Base-by-base conservation (phyloP, 768 basidiomycete genomes). In the Naematelia aurantialba region DNA sequence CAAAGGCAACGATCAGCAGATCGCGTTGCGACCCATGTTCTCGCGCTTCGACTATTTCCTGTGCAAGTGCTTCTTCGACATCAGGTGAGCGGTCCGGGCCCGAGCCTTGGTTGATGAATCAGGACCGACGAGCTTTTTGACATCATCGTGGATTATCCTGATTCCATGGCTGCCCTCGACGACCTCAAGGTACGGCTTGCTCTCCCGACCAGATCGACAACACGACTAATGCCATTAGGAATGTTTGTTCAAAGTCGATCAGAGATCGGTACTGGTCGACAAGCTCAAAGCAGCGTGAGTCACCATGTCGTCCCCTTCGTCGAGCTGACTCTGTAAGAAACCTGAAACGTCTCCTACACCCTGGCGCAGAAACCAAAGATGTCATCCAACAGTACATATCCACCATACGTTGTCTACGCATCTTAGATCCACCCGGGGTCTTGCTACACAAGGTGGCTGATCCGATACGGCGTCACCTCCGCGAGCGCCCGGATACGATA, bases 61-160 rank as follows among this genome's bases (percentile, higher is more conserved):
- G 68, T 89, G 90, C 76, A 93, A 92, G 75, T 89, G 87, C 1
- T 79, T 97, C 24, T 90, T 88, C 71, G 89, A 92, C 73, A 78
- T 94, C 53, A 80, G 91, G 91, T 89, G 56, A 34, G 82, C 73
- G 14, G 27, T 11, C 26, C 5, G 21, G 21, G 22, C n/a, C 3
- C 29, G 10, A 45, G 39, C 52, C 12, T 19, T 24, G 13, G n/a
- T 51, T 58, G 51, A 51, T 59, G 24, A 25, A 46, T 26, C 85
- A 58, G 81, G 22, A 78, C 79, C 21, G 81, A 80, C 50, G 93
- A 98, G 74, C 87, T 98, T 19, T 98, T 96, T 71, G 91, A 94
- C 65, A 96, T 98, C 56, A 94, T 98, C 58, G 86, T 97, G 56
- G 90, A 94, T 68, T 93, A 85, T 67, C 92, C 94, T 0, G 89